phyloP scores from a whole-genome alignment of 192 early-diverging fungal genomes.

The Gonapodya prolifera region DNA sequence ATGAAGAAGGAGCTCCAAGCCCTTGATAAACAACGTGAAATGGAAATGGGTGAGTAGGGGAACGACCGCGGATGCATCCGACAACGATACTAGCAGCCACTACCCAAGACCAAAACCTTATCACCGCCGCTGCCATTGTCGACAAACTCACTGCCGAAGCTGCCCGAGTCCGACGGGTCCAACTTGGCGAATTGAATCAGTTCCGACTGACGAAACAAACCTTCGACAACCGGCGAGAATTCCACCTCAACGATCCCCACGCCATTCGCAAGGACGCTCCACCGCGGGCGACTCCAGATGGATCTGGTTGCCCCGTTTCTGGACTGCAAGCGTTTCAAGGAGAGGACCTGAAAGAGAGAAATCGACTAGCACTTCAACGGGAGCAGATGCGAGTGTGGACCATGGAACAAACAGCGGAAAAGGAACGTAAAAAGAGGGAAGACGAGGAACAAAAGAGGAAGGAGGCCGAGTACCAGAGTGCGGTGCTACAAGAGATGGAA shows the following conservation, averaged over 20 bases:
- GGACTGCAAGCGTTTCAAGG: conserved; percentile 40
- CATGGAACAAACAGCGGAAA: conserved; percentile 26
- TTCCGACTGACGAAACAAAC: conserved; percentile 30
- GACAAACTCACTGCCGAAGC: conserved; percentile 26
- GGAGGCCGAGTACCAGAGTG: conserved; percentile 26
- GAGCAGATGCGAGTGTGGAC: conserved; percentile 39
- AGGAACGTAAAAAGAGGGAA: conserved; percentile 16
- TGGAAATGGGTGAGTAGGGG: conserved; percentile 21
- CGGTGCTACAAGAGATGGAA: conserved; percentile 20
- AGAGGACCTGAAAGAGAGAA: conserved; percentile 28
- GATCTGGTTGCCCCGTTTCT: conserved; percentile 23
- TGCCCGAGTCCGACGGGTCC: conserved; percentile 10
- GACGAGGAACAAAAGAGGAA: conserved; percentile 27
- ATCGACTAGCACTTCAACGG: conserved; percentile 23
- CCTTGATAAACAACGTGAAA: conserved; percentile 27
- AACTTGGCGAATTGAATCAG: conserved; percentile 21
- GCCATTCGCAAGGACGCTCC: conserved; percentile 31
- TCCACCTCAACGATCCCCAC: conserved; percentile 38
- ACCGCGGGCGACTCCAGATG: conserved; percentile 28
- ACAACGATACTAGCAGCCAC: neutral
- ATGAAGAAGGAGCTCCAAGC: conserved; percentile 31
- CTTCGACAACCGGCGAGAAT: conserved; percentile 32
- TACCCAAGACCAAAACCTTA: neutral
- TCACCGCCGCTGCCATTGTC: neutral
- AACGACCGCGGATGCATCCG: neutral